A percentile compares a stretch with the other conserved stretches of the same genome.
These are phyloP conservation scores for Mycena citricolor DNA, from an alignment of 1,284 basidiomycete genomes.

Conservation along the genomic window DNA sequence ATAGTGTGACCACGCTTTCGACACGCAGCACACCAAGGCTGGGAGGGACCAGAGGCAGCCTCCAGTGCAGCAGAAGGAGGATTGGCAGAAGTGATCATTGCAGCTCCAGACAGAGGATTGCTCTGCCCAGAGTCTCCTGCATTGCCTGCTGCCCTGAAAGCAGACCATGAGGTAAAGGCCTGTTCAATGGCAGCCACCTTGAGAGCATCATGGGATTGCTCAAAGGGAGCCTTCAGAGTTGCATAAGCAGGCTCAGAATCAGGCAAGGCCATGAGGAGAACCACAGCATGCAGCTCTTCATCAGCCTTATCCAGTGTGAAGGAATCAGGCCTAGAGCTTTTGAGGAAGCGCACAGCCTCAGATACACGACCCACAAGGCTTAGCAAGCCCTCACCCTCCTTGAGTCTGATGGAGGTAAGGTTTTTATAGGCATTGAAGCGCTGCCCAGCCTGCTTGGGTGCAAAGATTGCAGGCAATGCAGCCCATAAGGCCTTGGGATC, in stretches of 20 bases:
- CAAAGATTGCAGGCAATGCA: background rate
- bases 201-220: constrained; percentile 3
- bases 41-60: no score
- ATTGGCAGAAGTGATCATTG: no score
- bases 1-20: no score
- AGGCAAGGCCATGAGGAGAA: constrained; percentile 10
- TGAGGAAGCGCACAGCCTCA: constrained; percentile 1
- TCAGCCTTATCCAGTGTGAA: constrained; percentile 1
- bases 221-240: constrained; percentile 7
- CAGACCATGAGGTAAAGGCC: constrained; percentile 8
- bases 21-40: no score
- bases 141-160: no score
- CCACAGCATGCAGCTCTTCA: constrained; percentile 2
- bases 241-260: background rate
- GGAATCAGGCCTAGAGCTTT: background rate
- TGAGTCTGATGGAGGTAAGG: background rate
- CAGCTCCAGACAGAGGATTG: no score
- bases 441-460: constrained; percentile 6
- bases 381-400: constrained; percentile 6
- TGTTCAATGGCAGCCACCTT: constrained; percentile 1
- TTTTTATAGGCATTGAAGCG: constrained; percentile 5
- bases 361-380: constrained; percentile 3
- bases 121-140: no score
- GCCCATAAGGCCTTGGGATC: constrained; percentile 5
- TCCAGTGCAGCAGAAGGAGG: no score